A percentile compares a stretch with the other conserved stretches of the same genome.
phyloP scores from a whole-genome alignment of 257 asterid species.

The Primulina huaijiensis region DNA sequence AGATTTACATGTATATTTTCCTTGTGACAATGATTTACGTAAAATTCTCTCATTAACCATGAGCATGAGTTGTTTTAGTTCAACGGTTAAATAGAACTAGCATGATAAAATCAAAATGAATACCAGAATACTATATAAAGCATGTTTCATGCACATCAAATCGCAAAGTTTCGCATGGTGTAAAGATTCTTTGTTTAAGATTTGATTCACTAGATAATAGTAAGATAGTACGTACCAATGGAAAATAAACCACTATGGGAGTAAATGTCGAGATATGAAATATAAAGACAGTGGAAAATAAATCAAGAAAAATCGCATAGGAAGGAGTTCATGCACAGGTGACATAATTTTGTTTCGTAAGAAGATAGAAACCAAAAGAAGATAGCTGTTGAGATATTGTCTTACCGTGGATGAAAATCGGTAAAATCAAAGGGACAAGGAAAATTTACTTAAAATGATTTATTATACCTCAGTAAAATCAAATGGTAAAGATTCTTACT shows the following conservation, averaged over 20 bases:
- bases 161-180: not conserved
- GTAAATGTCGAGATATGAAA: not conserved
- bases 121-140: not conserved
- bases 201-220: not conserved
- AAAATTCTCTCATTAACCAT: not conserved
- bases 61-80: not conserved
- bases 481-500: slow-evolving; percentile 33
- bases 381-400: not conserved
- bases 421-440: too few species aligned
- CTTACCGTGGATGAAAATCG: not conserved
- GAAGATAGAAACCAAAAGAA: not conserved
- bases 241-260: not conserved
- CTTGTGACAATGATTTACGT: not conserved
- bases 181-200: too few species aligned
- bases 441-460: not conserved
- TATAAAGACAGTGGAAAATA: not conserved
- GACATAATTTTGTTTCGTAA: not conserved
- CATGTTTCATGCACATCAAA: not conserved
- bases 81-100: not conserved
- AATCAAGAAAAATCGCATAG: too few species aligned
- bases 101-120: not conserved
- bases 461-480: not conserved
- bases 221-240: not conserved
- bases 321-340: not conserved
- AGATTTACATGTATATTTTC: not conserved